These are phyloP conservation scores for Cutaneotrichosporon sp. DNA, from an alignment of 1,284 basidiomycete species.

Conservation along the genomic window DNA sequence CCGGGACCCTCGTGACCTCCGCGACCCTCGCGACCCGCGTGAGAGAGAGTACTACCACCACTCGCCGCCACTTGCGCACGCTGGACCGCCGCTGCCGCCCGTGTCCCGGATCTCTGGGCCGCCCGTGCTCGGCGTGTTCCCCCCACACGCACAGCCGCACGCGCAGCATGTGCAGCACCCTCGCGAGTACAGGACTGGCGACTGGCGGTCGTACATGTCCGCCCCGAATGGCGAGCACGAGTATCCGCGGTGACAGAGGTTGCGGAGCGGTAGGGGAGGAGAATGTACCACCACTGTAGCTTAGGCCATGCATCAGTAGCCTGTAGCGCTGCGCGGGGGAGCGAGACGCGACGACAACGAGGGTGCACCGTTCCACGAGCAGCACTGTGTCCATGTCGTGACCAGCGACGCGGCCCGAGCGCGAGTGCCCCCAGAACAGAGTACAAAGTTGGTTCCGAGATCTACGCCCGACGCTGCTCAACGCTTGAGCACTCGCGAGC, in stretches of 20 bases:
- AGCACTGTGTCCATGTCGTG: too few species aligned
- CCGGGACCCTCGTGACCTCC: too few species aligned
- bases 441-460: too few species aligned
- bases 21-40: slow-evolving; percentile 7
- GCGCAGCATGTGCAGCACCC: not conserved
- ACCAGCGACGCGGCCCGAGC: too few species aligned
- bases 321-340: too few species aligned
- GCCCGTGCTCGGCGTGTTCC: slow-evolving; percentile 5
- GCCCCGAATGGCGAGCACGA: slow-evolving; percentile 14
- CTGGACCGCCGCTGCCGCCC: not conserved
- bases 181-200: slow-evolving; percentile 17
- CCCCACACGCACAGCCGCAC: too few species aligned
- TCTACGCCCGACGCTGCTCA: too few species aligned
- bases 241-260: slow-evolving; percentile 4
- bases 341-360: too few species aligned
- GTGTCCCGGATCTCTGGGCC: slow-evolving; percentile 2
- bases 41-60: slow-evolving; percentile 3
- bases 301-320: not conserved
- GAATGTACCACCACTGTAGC: slow-evolving; percentile 6
- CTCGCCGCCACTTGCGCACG: not conserved
- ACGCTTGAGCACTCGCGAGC: too few species aligned
- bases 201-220: slow-evolving; percentile 23
- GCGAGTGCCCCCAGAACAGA: too few species aligned
- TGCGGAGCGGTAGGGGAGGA: too few species aligned
- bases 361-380: too few species aligned